These are phyloP conservation scores for Thelonectria blattea DNA, from an alignment of 2,329 filamentous ascomycete species.

Conservation along the genomic window DNA sequence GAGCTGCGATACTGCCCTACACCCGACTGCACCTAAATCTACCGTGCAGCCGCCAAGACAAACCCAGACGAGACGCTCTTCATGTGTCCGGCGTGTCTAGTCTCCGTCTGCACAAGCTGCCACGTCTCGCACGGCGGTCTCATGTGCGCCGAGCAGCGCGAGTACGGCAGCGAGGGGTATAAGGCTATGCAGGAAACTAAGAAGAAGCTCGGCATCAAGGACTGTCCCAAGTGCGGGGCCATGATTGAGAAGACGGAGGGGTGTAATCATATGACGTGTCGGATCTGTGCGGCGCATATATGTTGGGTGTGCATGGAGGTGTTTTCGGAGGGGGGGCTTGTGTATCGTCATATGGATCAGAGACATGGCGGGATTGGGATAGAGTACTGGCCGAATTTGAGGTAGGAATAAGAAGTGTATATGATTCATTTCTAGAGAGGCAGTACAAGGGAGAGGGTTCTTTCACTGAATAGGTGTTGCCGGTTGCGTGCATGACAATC, in stretches of 20 bases:
- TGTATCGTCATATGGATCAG: not conserved
- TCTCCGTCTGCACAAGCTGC: slow-evolving; percentile 45
- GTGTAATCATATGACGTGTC: slow-evolving; percentile 55
- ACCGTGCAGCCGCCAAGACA: slow-evolving; percentile 38
- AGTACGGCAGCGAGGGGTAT: slow-evolving; percentile 33
- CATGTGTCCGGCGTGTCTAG: slow-evolving; percentile 47
- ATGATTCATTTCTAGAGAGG: too few species aligned
- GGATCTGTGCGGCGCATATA: slow-evolving; percentile 49
- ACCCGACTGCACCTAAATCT: slow-evolving; percentile 51
- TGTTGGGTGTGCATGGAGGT: slow-evolving; percentile 54
- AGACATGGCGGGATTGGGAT: not conserved
- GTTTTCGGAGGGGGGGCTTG: slow-evolving; percentile 32
- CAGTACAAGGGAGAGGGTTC: too few species aligned
- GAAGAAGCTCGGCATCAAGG: slow-evolving; percentile 44
- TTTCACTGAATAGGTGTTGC: too few species aligned
- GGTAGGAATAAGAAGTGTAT: too few species aligned
- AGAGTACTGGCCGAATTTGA: not conserved
- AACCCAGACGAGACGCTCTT: slow-evolving; percentile 18
- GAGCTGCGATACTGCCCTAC: slow-evolving; percentile 50
- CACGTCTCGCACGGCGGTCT: slow-evolving; percentile 41
- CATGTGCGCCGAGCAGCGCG: slow-evolving; percentile 44
- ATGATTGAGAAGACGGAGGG: slow-evolving; percentile 51
- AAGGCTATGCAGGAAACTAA: slow-evolving; percentile 41
- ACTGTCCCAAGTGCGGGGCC: slow-evolving; percentile 49
- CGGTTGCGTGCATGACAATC: too few species aligned